phyloP scores from a whole-genome alignment of 1,284 basidiomycete species.

The Ustilago tritici region DNA sequence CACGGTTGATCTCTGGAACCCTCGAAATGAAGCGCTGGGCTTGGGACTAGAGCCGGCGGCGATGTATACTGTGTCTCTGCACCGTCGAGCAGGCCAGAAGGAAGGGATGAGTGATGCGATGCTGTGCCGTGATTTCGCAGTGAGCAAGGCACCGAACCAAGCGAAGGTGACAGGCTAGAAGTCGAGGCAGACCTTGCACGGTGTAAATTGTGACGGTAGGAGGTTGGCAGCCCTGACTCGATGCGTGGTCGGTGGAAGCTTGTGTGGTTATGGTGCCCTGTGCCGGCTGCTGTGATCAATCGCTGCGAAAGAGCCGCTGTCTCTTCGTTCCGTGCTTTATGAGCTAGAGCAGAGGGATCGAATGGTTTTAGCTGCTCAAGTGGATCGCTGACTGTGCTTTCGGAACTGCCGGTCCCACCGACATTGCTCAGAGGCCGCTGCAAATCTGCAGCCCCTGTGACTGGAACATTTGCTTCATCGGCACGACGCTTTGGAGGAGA shows the following conservation, averaged over 20 bases:
- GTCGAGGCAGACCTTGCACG: background rate
- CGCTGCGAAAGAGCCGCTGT: background rate
- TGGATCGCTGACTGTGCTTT: conserved; percentile 10
- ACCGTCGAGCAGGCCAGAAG: background rate
- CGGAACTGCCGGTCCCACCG: background rate
- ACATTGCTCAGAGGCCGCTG: background rate
- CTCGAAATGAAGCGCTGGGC: conserved; percentile 20
- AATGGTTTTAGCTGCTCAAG: conserved; percentile 17
- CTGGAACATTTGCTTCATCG: background rate
- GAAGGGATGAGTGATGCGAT: background rate
- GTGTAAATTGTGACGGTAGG: conserved; percentile 12
- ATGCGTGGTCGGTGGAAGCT: conserved; percentile 13
- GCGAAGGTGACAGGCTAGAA: background rate
- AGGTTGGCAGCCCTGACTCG: conserved; percentile 17
- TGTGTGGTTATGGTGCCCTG: background rate
- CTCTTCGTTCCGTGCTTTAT: background rate
- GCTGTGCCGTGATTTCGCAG: background rate
- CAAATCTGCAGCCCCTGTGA: background rate
- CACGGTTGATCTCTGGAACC: conserved; percentile 12
- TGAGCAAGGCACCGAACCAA: background rate
- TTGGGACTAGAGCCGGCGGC: background rate
- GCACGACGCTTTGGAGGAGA: background rate
- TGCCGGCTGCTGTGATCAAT: background rate
- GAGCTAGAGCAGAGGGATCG: background rate
- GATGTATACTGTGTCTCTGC: background rate